These are phyloP conservation scores for Trebouxia sp. DNA, from an alignment of 139 green algal species.

Conservation along the genomic window DNA sequence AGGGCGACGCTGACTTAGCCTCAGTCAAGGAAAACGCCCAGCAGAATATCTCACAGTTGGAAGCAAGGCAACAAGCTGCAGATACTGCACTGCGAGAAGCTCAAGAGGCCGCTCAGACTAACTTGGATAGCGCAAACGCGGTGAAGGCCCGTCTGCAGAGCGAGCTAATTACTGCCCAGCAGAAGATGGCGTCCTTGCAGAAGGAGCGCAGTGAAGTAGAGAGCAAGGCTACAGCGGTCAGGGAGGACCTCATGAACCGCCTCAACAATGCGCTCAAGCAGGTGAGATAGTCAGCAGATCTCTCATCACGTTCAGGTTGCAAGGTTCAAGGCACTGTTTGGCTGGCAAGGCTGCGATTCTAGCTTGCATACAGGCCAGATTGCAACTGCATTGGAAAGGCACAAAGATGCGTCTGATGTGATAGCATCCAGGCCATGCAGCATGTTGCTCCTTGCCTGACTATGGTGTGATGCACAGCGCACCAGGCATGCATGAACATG, in stretches of 20 bases:
- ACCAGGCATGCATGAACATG: too few species aligned
- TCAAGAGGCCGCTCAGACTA: not conserved
- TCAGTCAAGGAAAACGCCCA: conserved; percentile 11
- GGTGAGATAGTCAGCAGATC: too few species aligned
- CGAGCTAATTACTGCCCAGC: conserved; percentile 59
- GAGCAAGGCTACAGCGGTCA: conserved; percentile 30
- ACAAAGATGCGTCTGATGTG: too few species aligned
- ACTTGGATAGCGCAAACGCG: conserved; percentile 33
- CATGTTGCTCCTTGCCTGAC: too few species aligned
- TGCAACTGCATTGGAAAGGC: too few species aligned
- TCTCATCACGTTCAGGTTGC: too few species aligned
- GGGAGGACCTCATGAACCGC: conserved; percentile 53
- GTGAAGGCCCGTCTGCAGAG: conserved; percentile 68
- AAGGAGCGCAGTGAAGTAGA: conserved; percentile 35
- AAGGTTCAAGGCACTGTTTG: too few species aligned
- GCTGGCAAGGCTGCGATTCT: too few species aligned
- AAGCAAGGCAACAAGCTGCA: conserved; percentile 1
- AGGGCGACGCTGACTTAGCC: not conserved
- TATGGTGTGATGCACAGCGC: too few species aligned
- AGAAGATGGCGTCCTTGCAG: conserved; percentile 33
- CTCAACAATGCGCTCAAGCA: conserved; percentile 85
- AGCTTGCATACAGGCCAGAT: too few species aligned
- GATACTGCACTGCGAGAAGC: conserved; percentile 19
- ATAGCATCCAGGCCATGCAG: too few species aligned
- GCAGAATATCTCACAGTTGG: not conserved